phyloP scores from a whole-genome alignment of 768 basidiomycete species.

The Imleria badia region DNA sequence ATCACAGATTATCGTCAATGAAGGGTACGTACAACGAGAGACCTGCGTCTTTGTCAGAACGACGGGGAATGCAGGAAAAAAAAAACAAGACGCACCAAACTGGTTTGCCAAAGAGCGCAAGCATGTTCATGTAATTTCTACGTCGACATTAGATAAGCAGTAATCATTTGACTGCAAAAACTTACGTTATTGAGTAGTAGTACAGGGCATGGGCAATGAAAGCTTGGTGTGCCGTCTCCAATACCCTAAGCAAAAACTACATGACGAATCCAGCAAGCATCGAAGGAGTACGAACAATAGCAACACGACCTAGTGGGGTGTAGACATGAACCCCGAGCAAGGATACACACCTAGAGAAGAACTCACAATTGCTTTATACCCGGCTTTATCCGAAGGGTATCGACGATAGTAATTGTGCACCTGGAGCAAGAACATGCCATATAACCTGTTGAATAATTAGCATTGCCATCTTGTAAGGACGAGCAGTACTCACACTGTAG shows the following conservation, averaged over 20 bases:
- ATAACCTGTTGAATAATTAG: constrained; percentile 39
- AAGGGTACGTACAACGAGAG: constrained; percentile 43
- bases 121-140: constrained; percentile 43
- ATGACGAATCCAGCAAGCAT: neutral
- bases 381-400: constrained; percentile 51
- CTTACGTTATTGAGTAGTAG: constrained; percentile 55
- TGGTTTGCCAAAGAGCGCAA: constrained; percentile 38
- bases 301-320: constrained; percentile 28
- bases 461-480: neutral
- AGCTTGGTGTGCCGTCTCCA: constrained; percentile 49
- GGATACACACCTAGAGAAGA: neutral
- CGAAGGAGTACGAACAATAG: constrained; percentile 30
- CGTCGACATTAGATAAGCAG: constrained; percentile 2
- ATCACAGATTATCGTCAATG: constrained; percentile 4
- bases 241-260: constrained; percentile 32
- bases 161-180: neutral
- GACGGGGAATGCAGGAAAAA: neutral
- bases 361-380: constrained; percentile 55
- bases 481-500: constrained; percentile 33
- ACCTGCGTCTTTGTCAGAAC: constrained; percentile 38
- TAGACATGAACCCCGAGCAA: neutral
- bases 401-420: constrained; percentile 53
- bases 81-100: constrained; percentile 41
- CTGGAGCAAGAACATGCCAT: constrained; percentile 56
- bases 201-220: constrained; percentile 55